phyloP scores from a whole-genome alignment of 2,329 filamentous ascomycete species.

The Aspergillus flavus region DNA sequence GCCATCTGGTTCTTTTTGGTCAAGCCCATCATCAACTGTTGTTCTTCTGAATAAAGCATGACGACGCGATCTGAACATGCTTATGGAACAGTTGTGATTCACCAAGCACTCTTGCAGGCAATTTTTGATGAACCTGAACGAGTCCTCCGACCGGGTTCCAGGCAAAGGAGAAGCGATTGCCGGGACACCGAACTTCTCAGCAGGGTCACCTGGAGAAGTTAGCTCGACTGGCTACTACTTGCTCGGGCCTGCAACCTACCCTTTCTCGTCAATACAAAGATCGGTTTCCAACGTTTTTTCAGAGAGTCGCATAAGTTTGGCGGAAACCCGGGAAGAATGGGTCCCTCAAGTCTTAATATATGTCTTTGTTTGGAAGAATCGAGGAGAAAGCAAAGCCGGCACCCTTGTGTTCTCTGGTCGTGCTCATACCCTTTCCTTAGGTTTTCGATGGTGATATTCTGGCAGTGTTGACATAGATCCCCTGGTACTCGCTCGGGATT shows the following conservation, averaged over 20 bases:
- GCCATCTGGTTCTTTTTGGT: background rate
- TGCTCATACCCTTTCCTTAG: background rate
- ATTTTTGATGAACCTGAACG: background rate
- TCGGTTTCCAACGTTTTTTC: background rate
- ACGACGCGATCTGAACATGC: background rate
- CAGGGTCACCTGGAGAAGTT: background rate
- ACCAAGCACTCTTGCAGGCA: background rate
- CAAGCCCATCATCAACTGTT: background rate
- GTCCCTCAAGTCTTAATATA: background rate
- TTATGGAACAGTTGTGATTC: background rate
- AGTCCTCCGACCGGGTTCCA: background rate
- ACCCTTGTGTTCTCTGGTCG: accelerated
- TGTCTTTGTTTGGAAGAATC: accelerated
- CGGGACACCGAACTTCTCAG: background rate
- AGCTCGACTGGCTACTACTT: background rate
- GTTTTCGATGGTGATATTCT: background rate
- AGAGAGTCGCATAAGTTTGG: background rate
- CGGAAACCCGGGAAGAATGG: background rate
- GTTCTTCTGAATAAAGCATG: background rate
- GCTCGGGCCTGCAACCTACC: background rate
- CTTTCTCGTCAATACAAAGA: background rate
- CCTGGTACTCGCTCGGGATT: background rate
- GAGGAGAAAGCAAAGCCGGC: background rate
- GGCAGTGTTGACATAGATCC: background rate
- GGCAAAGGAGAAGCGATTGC: background rate